Percentiles rank a stretch among this genome's conserved stretches.
Evolutionary conservation across 441 rosid species (phyloP).

Genomic region (Erysimum pusillum): DNA sequence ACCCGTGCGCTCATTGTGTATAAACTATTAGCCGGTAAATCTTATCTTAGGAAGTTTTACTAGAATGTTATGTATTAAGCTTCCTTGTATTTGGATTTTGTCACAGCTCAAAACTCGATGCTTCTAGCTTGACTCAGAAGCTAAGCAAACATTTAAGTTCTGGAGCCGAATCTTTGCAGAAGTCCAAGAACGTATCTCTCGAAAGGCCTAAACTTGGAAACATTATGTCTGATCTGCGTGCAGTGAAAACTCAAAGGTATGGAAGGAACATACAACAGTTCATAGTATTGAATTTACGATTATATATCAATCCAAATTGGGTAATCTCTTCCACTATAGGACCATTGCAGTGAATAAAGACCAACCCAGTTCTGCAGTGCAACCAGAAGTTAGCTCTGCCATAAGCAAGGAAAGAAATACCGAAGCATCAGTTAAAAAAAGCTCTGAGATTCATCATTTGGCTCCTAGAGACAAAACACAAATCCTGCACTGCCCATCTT

Average conservation of each 20-base stretch:
- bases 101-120: conserved; percentile 59
- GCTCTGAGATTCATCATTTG: conserved; percentile 46
- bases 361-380: conserved; percentile 44
- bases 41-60: conserved; percentile 8
- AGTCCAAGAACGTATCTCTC: conserved; percentile 47
- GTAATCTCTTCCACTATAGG: conserved; percentile 55
- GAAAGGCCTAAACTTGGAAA: conserved; percentile 60
- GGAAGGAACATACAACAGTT: conserved; percentile 19
- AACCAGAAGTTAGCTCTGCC: conserved; percentile 46
- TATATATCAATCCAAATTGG: conserved; percentile 9
- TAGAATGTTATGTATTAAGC: conserved; percentile 22
- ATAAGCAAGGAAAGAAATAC: conserved; percentile 47
- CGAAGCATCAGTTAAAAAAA: conserved; percentile 45
- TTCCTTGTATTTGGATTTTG: conserved; percentile 21
- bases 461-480: conserved; percentile 51
- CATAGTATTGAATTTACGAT: background rate
- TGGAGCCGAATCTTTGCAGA: conserved; percentile 49
- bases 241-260: conserved; percentile 63
- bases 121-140: conserved; percentile 53
- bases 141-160: conserved; percentile 49
- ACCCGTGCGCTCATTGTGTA: background rate
- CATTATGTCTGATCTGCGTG: conserved; percentile 57
- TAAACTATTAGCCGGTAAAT: background rate
- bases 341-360: conserved; percentile 49
- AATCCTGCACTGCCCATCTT: conserved; percentile 49